phyloP scores from a whole-genome alignment of 495 filamentous ascomycete genomes.

The Xylaria longipes region DNA sequence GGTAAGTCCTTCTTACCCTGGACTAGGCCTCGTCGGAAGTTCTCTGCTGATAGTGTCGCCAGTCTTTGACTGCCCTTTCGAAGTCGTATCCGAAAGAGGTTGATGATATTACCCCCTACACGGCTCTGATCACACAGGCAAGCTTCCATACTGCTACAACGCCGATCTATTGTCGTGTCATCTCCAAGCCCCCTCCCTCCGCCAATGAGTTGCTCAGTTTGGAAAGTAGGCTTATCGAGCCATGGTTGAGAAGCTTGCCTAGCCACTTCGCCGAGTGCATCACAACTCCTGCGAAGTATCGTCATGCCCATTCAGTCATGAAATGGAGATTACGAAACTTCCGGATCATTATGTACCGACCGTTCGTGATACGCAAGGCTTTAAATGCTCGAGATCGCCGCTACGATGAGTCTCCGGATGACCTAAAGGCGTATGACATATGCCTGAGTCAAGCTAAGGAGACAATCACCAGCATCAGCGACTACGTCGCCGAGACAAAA shows the following conservation, averaged over 20 bases:
- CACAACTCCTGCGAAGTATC: conserved; percentile 44
- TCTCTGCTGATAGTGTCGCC: not conserved
- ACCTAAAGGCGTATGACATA: conserved; percentile 23
- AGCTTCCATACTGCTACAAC: conserved; percentile 58
- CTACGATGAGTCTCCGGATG: conserved; percentile 19
- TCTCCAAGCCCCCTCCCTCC: conserved; percentile 56
- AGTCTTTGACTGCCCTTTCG: conserved; percentile 49
- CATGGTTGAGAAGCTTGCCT: conserved; percentile 55
- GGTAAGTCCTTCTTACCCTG: conserved; percentile 15
- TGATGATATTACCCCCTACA: conserved; percentile 56
- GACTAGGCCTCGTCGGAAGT: not conserved
- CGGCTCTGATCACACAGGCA: conserved; percentile 56
- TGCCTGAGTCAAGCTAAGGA: conserved; percentile 25
- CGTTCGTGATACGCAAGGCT: conserved; percentile 58
- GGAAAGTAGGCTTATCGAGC: conserved; percentile 52
- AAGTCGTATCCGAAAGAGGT: conserved; percentile 50
- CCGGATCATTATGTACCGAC: conserved; percentile 59
- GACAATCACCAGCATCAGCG: conserved; percentile 22
- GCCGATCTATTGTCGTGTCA: conserved; percentile 57
- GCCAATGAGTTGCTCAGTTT: conserved; percentile 55
- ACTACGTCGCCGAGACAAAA: conserved; percentile 34
- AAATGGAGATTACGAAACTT: conserved; percentile 61
- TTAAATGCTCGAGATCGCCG: conserved; percentile 36
- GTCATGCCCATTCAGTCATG: conserved; percentile 49
- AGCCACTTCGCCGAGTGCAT: conserved; percentile 50